These are phyloP conservation scores for Penicillium samsonianum DNA, from an alignment of 495 filamentous ascomycete genomes.

Conservation along the genomic window DNA sequence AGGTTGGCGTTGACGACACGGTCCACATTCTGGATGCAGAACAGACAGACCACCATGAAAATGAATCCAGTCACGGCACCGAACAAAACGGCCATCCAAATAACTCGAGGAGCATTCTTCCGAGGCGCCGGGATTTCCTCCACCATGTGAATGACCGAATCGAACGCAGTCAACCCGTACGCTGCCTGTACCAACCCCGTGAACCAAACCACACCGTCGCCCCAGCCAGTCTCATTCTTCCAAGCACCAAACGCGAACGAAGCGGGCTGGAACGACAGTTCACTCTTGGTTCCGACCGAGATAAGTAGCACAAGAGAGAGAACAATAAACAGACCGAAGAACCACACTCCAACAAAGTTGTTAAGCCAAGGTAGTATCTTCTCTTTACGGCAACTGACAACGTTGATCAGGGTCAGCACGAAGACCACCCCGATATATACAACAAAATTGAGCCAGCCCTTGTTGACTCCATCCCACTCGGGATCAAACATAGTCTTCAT, in stretches of 20 bases:
- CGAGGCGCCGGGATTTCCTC: constrained; percentile 50
- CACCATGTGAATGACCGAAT: constrained; percentile 64
- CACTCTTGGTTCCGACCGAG: constrained; percentile 40
- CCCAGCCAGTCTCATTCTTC: constrained; percentile 64
- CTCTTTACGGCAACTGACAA: constrained; percentile 48
- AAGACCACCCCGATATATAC: constrained; percentile 45
- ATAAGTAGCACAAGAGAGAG: constrained; percentile 48
- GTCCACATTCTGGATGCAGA: constrained; percentile 66
- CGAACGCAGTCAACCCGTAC: constrained; percentile 62
- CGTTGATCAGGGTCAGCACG: constrained; percentile 43
- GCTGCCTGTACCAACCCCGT: constrained; percentile 62
- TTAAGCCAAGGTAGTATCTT: constrained; percentile 48
- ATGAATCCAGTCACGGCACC: constrained; percentile 64
- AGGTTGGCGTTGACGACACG: constrained; percentile 53
- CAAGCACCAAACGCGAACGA: constrained; percentile 58
- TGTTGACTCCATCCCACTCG: constrained; percentile 38
- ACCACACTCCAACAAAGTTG: constrained; percentile 52
- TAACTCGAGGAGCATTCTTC: constrained; percentile 42
- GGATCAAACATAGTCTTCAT: constrained; percentile 50
- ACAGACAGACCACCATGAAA: constrained; percentile 74
- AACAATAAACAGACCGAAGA: constrained; percentile 45
- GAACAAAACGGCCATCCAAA: constrained; percentile 44
- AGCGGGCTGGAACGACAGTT: constrained; percentile 43
- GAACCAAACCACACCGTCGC: constrained; percentile 63
- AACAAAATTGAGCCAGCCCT: constrained; percentile 49